Evolutionary conservation across 148 eudicot genomes (phyloP), one percentile per base, ranked within the genome.

Genomic region (Gaultheria prostrata): DNA sequence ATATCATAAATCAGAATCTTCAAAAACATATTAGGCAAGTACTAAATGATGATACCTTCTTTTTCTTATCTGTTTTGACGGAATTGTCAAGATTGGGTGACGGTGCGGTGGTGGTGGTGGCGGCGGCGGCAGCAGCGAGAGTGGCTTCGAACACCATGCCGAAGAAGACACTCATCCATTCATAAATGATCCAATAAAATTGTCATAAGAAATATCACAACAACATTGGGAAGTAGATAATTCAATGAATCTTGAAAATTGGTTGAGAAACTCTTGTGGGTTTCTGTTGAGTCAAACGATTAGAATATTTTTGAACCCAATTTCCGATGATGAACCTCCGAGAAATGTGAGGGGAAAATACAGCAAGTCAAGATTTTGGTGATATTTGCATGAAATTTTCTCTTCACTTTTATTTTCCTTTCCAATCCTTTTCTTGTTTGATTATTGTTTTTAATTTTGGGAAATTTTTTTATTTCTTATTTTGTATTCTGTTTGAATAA

Each of bases 1-100:
- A 83, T 59, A 83, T 20, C 13, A 76, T 8, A 57, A 65, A 83
- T 18, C 32, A 17, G 45, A 17, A 17, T 20, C 18, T 10, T 2
- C 21, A 26, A 20, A 85, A 75, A 76, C 30, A 45, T 56, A 82
- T 30, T 6, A 71, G 50, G 28, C 10, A 53, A 82, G 14, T 11
- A 15, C 28, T 53, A 20, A 72, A 4, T 32, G 18, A 49, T 32
- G 12, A 39, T 82, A 89, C 93, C 93, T 86, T 91, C 83, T 89
- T 89, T 81, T 87, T 90, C 88, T 87, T 89, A 32, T 86, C 87
- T 28, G 80, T 53, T 80, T 85, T 90, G 69, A 77, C 57, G 6
- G 86, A 85, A 86, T 75, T 77, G 12, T 87, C 89, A 1, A 86
- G 39, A 49, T 85, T 8, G 48, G 81, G 26, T 33, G 53, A 59